Evolutionary conservation across 305 asterid species (phyloP), one percentile per base, ranked within the genome.

Genomic region (Lippia alba): DNA sequence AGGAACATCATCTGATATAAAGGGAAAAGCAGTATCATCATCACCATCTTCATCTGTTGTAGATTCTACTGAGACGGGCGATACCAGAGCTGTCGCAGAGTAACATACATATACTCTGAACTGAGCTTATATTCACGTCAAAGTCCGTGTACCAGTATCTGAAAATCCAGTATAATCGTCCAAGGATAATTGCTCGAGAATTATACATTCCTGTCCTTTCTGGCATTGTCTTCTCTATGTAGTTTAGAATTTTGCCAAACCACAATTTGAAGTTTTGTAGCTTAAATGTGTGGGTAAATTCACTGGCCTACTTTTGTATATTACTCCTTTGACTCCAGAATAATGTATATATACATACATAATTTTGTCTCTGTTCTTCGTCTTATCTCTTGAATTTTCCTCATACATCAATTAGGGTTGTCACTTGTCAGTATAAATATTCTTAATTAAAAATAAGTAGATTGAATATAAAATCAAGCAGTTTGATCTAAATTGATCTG

Each of bases 21-120:
- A 86, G 81, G 92, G 88, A 44, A 93, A 91, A 79, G 50, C 83
- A 12, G 83, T 78, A 46, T 67, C 81, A 0, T 74, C 85, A 8
- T 77, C 81, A 40, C 79, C 30, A 24, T 24, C 30, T 24, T 24
- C 85, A 19, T 75, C 91, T 45, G 15, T 66, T 36, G 76, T 71
- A 6, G 83, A 72, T 63, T 75, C 82, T 62, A 54, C 66, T 6
- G 82, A 69, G 78, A 56, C 24, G 18, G 50, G 15, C 58, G 56
- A 64, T 12, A 56, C 65, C 50, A 24, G 30, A 24, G 75, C 18
- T 36, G 61, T 71, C 24, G 63, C 59, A 39, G 67, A 65, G 66
- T 74, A 64, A 74, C 17, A 12, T 57, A 74, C 17, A 12, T 57
- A 34, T 39, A 68, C 14, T 41, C 71, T 12, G 24, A 4, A 19